Conservation (phyloP, 495 filamentous ascomycete species). For the Cudoniella acicularis region DNA sequence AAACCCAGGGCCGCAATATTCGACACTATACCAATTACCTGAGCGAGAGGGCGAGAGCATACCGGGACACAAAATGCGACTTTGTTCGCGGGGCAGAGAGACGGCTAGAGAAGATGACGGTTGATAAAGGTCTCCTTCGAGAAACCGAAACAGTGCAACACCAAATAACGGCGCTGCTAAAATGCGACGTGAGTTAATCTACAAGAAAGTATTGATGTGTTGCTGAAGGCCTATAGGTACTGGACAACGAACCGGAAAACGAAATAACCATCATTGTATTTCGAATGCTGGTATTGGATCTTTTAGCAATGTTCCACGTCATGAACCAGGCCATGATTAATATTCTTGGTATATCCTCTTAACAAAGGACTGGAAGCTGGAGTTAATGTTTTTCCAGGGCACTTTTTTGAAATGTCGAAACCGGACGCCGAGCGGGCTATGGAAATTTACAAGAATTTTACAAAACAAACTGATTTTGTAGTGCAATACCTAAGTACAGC, state of each 20-base stretch:
- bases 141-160: conserved; percentile 91
- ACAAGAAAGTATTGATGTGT: no score
- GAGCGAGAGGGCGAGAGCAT: conserved; percentile 75
- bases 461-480: conserved; percentile 86
- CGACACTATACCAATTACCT: conserved; percentile 88
- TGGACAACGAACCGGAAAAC: conserved; percentile 88
- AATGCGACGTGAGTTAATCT: conserved; percentile 83
- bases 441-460: conserved; percentile 89
- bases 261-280: conserved; percentile 98
- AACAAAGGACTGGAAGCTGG: background rate
- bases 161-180: conserved; percentile 79
- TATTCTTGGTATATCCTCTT: conserved; percentile 67
- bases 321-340: conserved; percentile 98
- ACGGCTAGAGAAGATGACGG: conserved; percentile 76
- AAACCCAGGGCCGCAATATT: conserved; percentile 94
- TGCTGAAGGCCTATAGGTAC: conserved; percentile 51
- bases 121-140: conserved; percentile 89
- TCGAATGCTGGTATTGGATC: conserved; percentile 82
- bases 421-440: conserved; percentile 90
- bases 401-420: conserved; percentile 97
- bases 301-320: conserved; percentile 86
- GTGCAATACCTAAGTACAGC: conserved; percentile 87
- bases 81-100: conserved; percentile 83
- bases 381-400: conserved; percentile 53
- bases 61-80: conserved; percentile 78